Base-by-base conservation (phyloP, 371 early-diverging fungal species). In the Apophysomyces variabilis region DNA sequence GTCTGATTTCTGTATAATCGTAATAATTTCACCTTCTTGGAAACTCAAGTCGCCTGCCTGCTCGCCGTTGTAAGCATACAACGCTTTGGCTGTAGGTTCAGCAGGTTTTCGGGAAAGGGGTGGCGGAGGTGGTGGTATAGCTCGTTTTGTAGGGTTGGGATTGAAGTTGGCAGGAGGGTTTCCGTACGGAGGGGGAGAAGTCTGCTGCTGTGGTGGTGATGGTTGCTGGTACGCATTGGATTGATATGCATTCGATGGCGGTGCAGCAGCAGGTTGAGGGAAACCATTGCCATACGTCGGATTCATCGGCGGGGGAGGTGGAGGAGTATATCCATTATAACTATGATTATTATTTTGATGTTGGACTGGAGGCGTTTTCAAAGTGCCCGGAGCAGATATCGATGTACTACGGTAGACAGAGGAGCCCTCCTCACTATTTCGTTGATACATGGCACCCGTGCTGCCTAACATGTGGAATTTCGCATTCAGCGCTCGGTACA, bases 401-500 rank as follows among this genome's bases (percentile, higher is more conserved):
- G 65, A 58, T 5, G 72, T 58, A n/a, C 57, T 69, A 64, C 21
- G 63, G 41, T 50, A 64, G 5, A 58, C 35, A 16, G 35, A 43
- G 0, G 60, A 58, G 7, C 62, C 70, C 1, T 66, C 61, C 7
- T 58, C 58, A 38, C 66, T 62, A 32, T 47, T 61, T 18, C 77
- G 74, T 32, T 67, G 62, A 58, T 71, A 71, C 64, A 66, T 64
- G 38, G 71, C 62, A 38, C 71, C 67, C 1, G 61, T 64, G 45
- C 64, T 66, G 9, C 71, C 71, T n/a, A 71, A 56, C 37, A 56
- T 64, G 41, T 71, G 71, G 38, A 71, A 71, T 16, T 56, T 57
- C 21, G 71, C 71, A 70, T 88, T 86, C 21, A 94, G 75, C 3
- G 93, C 92, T 21, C 93, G 83, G 72, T 96, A 95, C 11, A 97